Evolutionary conservation across 1,284 basidiomycete species (phyloP).

Genomic region (Xerocomus tenax): DNA sequence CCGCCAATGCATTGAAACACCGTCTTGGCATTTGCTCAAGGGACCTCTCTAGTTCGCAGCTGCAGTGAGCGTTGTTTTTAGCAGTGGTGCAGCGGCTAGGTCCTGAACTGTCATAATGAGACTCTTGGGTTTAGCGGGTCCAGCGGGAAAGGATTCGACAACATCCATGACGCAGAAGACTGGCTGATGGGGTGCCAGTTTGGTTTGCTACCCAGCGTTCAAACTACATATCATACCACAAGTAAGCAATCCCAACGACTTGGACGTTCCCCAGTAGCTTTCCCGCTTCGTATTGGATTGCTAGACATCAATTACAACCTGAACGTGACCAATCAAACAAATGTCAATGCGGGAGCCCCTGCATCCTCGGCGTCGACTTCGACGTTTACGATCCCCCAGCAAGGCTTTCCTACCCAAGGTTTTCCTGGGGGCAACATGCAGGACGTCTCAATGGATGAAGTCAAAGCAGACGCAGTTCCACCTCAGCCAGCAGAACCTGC

Average conservation of each 20-base stretch:
- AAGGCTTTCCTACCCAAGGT: background rate
- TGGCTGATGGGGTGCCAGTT: slow-evolving; percentile 23
- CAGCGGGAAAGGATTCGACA: slow-evolving; percentile 31
- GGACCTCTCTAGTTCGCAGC: slow-evolving; percentile 17
- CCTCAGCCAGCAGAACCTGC: slow-evolving; percentile 5
- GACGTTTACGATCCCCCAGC: background rate
- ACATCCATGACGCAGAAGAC: slow-evolving; percentile 23
- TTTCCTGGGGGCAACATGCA: background rate
- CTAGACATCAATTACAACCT: slow-evolving; percentile 22
- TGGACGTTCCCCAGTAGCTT: background rate
- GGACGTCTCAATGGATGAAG: background rate
- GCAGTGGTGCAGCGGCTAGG: background rate
- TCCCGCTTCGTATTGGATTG: background rate
- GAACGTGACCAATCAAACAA: slow-evolving; percentile 13
- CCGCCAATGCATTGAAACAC: background rate
- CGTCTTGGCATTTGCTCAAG: background rate
- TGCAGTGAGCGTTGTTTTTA: slow-evolving; percentile 19
- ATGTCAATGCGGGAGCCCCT: background rate
- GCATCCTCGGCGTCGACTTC: slow-evolving; percentile 6
- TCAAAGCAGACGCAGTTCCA: slow-evolving; percentile 1
- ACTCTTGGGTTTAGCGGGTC: slow-evolving; percentile 28
- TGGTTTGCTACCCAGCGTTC: slow-evolving; percentile 3
- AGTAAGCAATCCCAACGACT: slow-evolving; percentile 13
- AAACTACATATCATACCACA: slow-evolving; percentile 11
- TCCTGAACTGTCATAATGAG: slow-evolving; percentile 10